Conservation (phyloP, 148 eudicot genomes). For the Cornus kousa region DNA sequence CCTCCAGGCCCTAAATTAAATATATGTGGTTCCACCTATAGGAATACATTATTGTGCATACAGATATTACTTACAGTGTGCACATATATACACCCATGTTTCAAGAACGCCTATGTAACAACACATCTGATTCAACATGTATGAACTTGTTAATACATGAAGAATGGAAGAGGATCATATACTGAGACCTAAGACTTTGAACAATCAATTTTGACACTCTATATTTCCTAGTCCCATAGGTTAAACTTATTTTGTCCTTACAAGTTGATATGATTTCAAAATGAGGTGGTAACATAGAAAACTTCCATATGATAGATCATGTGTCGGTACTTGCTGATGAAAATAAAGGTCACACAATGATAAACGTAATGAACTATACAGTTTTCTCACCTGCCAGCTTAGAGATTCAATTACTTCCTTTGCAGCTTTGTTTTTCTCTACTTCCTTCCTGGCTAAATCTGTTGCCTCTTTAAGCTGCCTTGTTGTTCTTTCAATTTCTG, state of each 20-base stretch:
- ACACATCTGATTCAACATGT: no score
- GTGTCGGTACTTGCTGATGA: not conserved
- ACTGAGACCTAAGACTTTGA: no score
- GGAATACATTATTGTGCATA: no score
- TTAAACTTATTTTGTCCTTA: not conserved
- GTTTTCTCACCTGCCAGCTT: slow-evolving; percentile 49
- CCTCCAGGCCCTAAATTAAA: not conserved
- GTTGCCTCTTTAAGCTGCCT: slow-evolving; percentile 59
- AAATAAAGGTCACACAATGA: not conserved
- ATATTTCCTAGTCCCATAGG: not conserved
- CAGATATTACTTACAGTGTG: not conserved
- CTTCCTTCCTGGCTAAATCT: slow-evolving; percentile 49
- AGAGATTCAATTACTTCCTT: slow-evolving; percentile 75
- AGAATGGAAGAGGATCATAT: no score
- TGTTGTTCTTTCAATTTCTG: slow-evolving; percentile 57
- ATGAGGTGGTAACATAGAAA: not conserved
- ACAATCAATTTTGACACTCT: no score
- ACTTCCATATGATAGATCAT: not conserved
- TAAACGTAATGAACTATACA: slow-evolving; percentile 1
- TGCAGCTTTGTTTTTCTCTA: slow-evolving; percentile 69
- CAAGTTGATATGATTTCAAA: not conserved
- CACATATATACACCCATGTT: not conserved
- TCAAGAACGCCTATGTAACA: no score
- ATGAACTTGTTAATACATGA: no score
- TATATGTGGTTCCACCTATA: no score